A percentile compares a stretch with the other conserved stretches of the same genome.
phyloP scores from a whole-genome alignment of 805 yeast species.

The Limtongozyma cylindracea region DNA sequence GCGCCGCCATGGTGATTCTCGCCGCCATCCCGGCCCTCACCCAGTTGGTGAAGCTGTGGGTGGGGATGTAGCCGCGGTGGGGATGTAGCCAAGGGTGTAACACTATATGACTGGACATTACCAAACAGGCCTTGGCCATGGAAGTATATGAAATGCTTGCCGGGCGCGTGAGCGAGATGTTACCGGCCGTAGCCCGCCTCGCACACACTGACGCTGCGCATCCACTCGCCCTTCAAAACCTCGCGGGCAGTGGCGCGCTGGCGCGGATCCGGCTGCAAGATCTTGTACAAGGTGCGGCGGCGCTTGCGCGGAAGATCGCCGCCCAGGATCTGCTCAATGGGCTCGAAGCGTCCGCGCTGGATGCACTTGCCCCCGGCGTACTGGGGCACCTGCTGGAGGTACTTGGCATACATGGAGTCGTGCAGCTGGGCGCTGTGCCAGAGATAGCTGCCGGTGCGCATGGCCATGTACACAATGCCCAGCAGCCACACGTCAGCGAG shows the following conservation, averaged over 20 bases:
- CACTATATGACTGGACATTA: too few relatives aligned
- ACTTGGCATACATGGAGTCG: constrained; percentile 55
- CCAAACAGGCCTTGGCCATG: too few relatives aligned
- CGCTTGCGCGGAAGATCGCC: neutral
- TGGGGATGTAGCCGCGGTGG: constrained; percentile 8
- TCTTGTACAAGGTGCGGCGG: neutral
- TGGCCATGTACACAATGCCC: constrained; percentile 52
- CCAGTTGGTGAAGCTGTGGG: constrained; percentile 17
- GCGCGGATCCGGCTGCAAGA: neutral
- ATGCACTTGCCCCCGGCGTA: constrained; percentile 8
- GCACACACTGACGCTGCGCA: too few relatives aligned
- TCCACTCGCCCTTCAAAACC: too few relatives aligned
- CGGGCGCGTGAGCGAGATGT: neutral
- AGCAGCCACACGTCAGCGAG: constrained; percentile 41
- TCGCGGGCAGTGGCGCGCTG: too few relatives aligned
- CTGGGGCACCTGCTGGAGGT: constrained; percentile 56
- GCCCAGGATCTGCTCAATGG: neutral
- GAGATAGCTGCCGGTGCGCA: constrained; percentile 40
- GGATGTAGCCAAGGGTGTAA: neutral
- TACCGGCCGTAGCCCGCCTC: neutral
- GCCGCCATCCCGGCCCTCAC: constrained; percentile 23
- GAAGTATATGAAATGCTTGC: too few relatives aligned
- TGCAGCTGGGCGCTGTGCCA: constrained; percentile 54
- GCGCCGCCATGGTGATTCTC: constrained; percentile 46
- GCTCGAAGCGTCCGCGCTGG: constrained; percentile 3